Percentiles rank a stretch among this genome's conserved stretches.
Evolutionary conservation across 441 rosid species (phyloP).

Genomic region (Gossypium davidsonii): DNA sequence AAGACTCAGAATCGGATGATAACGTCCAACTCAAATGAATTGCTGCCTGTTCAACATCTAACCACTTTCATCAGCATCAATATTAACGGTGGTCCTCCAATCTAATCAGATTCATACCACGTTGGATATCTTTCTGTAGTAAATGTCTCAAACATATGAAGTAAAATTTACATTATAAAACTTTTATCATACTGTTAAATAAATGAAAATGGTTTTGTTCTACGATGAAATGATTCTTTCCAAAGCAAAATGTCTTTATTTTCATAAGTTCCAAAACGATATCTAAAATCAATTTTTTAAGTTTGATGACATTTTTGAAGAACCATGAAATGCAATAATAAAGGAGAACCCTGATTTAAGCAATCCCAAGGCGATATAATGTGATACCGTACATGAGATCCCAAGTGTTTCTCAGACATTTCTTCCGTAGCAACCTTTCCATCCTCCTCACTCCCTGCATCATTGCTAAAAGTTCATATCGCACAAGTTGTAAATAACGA

Average conservation of each 20-base stretch:
- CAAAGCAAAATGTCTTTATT: background rate
- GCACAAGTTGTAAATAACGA: background rate
- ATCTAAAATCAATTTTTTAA: background rate
- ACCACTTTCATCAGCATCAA: slow-evolving; percentile 18
- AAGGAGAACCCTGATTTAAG: background rate
- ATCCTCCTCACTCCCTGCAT: slow-evolving; percentile 30
- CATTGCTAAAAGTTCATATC: slow-evolving; percentile 15
- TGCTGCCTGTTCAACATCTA: slow-evolving; percentile 32
- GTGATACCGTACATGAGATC: slow-evolving; percentile 29
- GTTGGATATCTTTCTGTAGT: background rate
- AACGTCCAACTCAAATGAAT: slow-evolving; percentile 37
- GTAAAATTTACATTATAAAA: background rate
- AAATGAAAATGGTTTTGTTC: background rate
- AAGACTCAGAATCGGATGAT: slow-evolving; percentile 76
- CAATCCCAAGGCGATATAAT: slow-evolving; percentile 3
- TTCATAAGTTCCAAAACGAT: background rate
- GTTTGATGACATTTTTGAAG: background rate
- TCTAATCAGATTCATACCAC: background rate
- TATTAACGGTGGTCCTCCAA: background rate
- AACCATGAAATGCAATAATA: slow-evolving; percentile 9
- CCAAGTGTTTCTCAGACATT: slow-evolving; percentile 26
- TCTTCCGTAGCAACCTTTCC: slow-evolving; percentile 19
- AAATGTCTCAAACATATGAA: background rate
- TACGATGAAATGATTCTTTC: background rate
- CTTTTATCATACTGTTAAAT: background rate